These are phyloP conservation scores for Mallotus repandus DNA, from an alignment of 441 rosid genomes.

Conservation along the genomic window DNA sequence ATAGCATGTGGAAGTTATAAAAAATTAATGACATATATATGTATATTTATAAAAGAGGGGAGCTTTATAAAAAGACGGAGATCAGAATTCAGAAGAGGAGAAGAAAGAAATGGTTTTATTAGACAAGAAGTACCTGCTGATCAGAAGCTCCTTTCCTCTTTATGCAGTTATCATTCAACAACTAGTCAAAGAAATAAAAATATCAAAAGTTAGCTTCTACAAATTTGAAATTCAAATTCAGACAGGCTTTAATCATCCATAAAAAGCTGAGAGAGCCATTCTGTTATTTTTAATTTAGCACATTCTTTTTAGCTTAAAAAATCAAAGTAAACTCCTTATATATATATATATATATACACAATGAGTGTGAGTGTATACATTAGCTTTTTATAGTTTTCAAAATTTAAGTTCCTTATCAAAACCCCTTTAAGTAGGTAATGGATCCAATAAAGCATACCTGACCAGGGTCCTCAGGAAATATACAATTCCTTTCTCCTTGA, in stretches of 20 bases:
- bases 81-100: background rate
- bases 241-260: constrained; percentile 31
- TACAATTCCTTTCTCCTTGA: constrained; percentile 71
- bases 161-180: constrained; percentile 63
- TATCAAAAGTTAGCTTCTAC: constrained; percentile 9
- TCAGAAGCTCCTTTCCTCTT: constrained; percentile 61
- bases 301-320: constrained; percentile 21
- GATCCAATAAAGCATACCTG: constrained; percentile 81
- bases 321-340: background rate
- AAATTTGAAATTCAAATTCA: constrained; percentile 21
- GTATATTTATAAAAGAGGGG: background rate
- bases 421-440: constrained; percentile 28
- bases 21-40: background rate
- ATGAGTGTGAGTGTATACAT: too few relatives aligned
- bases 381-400: constrained; percentile 10
- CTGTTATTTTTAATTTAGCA: constrained; percentile 22
- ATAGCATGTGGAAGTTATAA: background rate
- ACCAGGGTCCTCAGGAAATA: constrained; percentile 97
- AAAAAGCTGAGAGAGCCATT: constrained; percentile 36
- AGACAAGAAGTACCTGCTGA: constrained; percentile 30
- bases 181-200: constrained; percentile 44
- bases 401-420: constrained; percentile 23
- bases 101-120: background rate
- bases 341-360: background rate
- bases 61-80: background rate